phyloP scores from a whole-genome alignment of 2,329 filamentous ascomycete species.

The Aspergillus novofumigatus region DNA sequence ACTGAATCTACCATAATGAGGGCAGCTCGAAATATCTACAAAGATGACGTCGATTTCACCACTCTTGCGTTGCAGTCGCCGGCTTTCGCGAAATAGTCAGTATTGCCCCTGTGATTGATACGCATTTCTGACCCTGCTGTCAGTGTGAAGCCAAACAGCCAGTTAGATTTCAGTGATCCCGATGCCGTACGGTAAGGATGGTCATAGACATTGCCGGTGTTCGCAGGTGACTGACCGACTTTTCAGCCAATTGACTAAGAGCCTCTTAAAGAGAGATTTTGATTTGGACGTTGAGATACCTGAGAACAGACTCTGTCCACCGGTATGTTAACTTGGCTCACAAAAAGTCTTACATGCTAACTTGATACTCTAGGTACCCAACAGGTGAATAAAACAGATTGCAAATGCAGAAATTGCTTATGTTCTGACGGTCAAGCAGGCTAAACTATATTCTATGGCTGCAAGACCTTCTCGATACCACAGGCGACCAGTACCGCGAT shows the following conservation, averaged over 20 bases:
- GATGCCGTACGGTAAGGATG: constrained; percentile 62
- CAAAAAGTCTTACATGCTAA: constrained; percentile 4
- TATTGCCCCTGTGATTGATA: constrained; percentile 13
- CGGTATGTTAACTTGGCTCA: constrained; percentile 48
- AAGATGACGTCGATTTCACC: constrained; percentile 58
- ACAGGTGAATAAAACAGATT: constrained; percentile 32
- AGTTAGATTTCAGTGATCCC: constrained; percentile 78
- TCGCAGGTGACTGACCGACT: constrained; percentile 8
- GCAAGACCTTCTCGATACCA: constrained; percentile 72
- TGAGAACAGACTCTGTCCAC: constrained; percentile 76
- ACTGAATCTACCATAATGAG: constrained; percentile 23
- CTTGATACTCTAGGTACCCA: constrained; percentile 36
- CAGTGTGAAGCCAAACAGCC: constrained; percentile 52
- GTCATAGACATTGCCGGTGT: neutral
- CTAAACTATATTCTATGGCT: constrained; percentile 92
- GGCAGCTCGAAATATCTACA: constrained; percentile 47
- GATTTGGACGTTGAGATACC: constrained; percentile 67
- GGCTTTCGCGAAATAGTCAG: constrained; percentile 56
- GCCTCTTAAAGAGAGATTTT: constrained; percentile 73
- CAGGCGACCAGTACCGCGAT: constrained; percentile 44
- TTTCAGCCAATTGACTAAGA: constrained; percentile 65
- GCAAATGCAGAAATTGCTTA: neutral
- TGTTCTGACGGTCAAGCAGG: constrained; percentile 44
- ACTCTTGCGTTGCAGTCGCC: constrained; percentile 56
- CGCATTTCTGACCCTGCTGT: constrained; percentile 5